Evolutionary conservation across 176 grass and related monocot species (phyloP), one percentile per base, ranked within the genome.

Genomic region (Phoenix roebelenii): DNA sequence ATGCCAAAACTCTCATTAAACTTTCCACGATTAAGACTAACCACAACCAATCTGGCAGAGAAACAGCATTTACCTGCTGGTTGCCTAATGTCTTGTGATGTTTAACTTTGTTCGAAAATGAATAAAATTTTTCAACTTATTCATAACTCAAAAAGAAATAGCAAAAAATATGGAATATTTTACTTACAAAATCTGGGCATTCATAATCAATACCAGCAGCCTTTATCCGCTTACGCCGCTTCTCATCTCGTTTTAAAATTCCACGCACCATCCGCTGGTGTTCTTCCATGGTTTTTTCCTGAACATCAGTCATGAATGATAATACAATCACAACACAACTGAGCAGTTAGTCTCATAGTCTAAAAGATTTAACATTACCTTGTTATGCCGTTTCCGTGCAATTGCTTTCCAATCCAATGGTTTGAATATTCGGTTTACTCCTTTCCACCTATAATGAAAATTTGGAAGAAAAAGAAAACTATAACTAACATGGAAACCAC

Each of bases 161-260:
- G 29, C 18, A 58, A 48, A 74, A 74, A 54, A 25, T 51, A 50
- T 22, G 19, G 49, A 6, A 76, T 59, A 22, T 35, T 74, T 61
- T 24, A 85, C 84, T 82, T 91, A 97, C 93, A 67, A 97, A 69
- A 55, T 77, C 18, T 66, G 93, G 84, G 59, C 93, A 91, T 70
- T 88, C 81, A 14, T 88, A 88, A 49, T 91, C 81, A 71, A 97
- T 85, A 53, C 87, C 84, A 23, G 76, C 87, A 80, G 63, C 81
- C 52, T 78, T 80, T 70, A 97, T 97, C 67, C 78, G 77, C 67
- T 91, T 97, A 6, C 87, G 63, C 23, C 81, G 69, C 44, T 83
- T 88, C 53, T 91, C 81, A 29, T 97, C 81, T 15, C 78, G 80
- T 55, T 91, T 91, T 54, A 91, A 20, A 49, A 97, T 91, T 58